Base-by-base conservation (phyloP, 495 filamentous ascomycete genomes). In the Neurospora sublineolata region DNA sequence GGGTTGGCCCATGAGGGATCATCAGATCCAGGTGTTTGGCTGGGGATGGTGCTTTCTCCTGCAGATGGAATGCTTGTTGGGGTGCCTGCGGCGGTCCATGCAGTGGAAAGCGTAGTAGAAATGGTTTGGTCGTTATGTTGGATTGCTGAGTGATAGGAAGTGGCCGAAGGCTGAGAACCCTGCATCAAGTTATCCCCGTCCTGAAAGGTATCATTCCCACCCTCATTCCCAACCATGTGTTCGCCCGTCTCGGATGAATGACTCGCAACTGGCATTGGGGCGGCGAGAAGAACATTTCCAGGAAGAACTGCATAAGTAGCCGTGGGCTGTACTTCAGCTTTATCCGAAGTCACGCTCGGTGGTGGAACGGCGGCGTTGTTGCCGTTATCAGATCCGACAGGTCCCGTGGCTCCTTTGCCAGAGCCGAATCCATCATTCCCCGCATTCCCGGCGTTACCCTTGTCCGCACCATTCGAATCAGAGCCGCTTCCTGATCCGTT, bases 391-490 rank as follows among this genome's bases (percentile, higher is more conserved):
- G 52, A 68, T 16, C 23, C 38, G 36, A 36, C 18, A 23, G 67
- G 18, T 39, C 36, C 68, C 68, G 71, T 33, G 42, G 39, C 67
- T 37, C 10, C 68, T 5, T 42, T 4, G 8, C 27, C 71, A 18
- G 64, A 60, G 27, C 37, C 37, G 3, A 23, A 68, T 10, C 68
- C 68, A 7, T 69, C 74, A 18, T n/a, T 60, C 3, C 72, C 74
- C 2, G 69, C 70, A 5, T 72, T 69, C 16, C 37, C 72, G 1
- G 67, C 6, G 20, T 73, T 64, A 18, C 52, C 52, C 52, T 60
- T 64, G 1, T 33, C 52, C 27, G 46, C 46, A 7, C 11, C 46
- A 27, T 14, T 30, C 23, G 72, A 69, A 18, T 71, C 72, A 37
- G 41, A 9, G 33, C 70, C 60, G 9, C n/a, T 40, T 8, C 58